A percentile compares a stretch with the other conserved stretches of the same genome.
phyloP scores from a whole-genome alignment of 2,329 filamentous ascomycete species.

The Dendryphion nanum region DNA sequence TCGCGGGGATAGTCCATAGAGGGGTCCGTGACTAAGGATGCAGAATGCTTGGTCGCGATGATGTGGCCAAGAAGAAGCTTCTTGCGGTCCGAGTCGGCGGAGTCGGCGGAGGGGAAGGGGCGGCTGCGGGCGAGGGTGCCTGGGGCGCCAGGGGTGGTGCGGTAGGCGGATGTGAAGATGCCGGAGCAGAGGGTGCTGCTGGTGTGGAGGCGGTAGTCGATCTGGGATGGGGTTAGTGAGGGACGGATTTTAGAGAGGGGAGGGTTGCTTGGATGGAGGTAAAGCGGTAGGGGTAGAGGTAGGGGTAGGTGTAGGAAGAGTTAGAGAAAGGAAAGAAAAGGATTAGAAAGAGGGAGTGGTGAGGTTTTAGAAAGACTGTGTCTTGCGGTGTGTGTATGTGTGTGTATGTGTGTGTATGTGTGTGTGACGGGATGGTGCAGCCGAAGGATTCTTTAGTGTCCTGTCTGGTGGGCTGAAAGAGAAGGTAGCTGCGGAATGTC shows the following conservation, averaged over 20 bases:
- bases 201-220: constrained; percentile 70
- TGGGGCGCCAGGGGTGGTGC: constrained; percentile 43
- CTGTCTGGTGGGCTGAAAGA: too few relatives aligned
- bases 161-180: constrained; percentile 70
- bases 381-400: too few relatives aligned
- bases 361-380: too few relatives aligned
- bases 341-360: too few relatives aligned
- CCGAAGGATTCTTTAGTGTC: too few relatives aligned
- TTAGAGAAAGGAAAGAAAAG: too few relatives aligned
- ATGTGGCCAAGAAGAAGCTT: constrained; percentile 74
- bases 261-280: not conserved
- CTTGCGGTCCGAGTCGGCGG: constrained; percentile 56
- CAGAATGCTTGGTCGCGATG: constrained; percentile 68
- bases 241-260: not conserved
- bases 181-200: constrained; percentile 78
- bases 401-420: too few relatives aligned
- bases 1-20: constrained; percentile 73
- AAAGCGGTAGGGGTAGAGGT: not conserved
- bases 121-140: constrained; percentile 55
- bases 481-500: too few relatives aligned
- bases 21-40: constrained; percentile 65
- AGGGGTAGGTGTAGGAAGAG: not conserved
- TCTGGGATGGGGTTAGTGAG: constrained; percentile 47
- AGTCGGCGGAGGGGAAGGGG: constrained; percentile 58
- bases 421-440: too few relatives aligned